Evolutionary conservation across 2,329 filamentous ascomycete genomes (phyloP).

Genomic region (Stagonosporopsis vannaccii): DNA sequence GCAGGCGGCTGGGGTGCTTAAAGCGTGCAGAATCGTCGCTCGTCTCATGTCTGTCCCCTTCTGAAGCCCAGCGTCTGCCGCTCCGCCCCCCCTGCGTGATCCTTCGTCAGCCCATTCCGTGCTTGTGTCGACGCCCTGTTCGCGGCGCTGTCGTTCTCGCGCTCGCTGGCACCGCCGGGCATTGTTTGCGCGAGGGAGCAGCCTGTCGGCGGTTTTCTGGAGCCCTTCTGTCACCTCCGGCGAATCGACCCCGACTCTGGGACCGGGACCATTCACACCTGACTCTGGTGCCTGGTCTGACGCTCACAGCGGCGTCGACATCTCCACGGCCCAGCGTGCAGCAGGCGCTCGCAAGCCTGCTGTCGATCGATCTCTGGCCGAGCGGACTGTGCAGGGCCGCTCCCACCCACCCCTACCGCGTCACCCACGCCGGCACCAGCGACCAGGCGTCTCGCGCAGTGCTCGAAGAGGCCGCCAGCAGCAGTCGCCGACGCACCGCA

Average conservation of each 20-base stretch:
- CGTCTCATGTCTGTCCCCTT: conserved; percentile 40
- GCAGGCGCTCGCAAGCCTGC: conserved; percentile 33
- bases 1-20: conserved; percentile 28
- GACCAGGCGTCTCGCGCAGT: conserved; percentile 16
- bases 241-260: conserved; percentile 14
- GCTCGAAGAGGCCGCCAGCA: conserved; percentile 24
- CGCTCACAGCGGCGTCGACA: conserved; percentile 17
- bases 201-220: conserved; percentile 17
- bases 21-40: conserved; percentile 37
- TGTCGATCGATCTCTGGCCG: conserved; percentile 41
- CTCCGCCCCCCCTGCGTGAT: conserved; percentile 34
- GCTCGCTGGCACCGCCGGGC: not conserved
- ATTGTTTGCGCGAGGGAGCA: conserved; percentile 2
- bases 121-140: conserved; percentile 30
- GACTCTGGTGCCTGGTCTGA: conserved; percentile 19
- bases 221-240: not conserved
- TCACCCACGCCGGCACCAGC: conserved; percentile 16
- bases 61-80: conserved; percentile 27
- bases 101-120: conserved; percentile 32
- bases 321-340: conserved; percentile 28
- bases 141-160: conserved; percentile 15
- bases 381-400: conserved; percentile 23
- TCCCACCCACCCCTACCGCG: conserved; percentile 27
- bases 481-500: conserved; percentile 16
- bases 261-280: conserved; percentile 11